Evolutionary conservation across 495 filamentous ascomycete genomes (phyloP).

Genomic region (Oidiodendron maius): DNA sequence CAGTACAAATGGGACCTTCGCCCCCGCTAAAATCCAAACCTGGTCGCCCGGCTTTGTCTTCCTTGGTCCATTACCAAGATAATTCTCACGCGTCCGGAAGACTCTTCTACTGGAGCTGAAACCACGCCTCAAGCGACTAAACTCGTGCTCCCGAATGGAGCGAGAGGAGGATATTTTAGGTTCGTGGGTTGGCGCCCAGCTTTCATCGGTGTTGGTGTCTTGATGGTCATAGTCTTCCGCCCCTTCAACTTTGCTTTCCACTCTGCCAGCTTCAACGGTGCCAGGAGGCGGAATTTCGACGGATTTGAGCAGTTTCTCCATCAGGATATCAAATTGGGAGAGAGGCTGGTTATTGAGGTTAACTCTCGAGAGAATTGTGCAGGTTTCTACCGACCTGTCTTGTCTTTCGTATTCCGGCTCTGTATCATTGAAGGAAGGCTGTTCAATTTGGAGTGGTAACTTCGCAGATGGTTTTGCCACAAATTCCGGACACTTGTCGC

Average conservation of each 20-base stretch:
- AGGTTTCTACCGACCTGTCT: not conserved
- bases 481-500: too few relatives aligned
- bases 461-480: too few relatives aligned
- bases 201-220: not conserved
- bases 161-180: too few relatives aligned
- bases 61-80: too few relatives aligned
- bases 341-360: not conserved
- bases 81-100: too few relatives aligned
- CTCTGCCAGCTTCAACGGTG: not conserved
- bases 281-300: not conserved
- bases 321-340: slow-evolving; percentile 2
- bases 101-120: too few relatives aligned
- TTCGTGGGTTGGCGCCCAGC: not conserved
- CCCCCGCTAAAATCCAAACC: too few relatives aligned
- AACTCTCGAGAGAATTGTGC: not conserved
- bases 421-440: slow-evolving; percentile 3
- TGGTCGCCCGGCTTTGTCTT: too few relatives aligned
- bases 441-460: slow-evolving; percentile 6
- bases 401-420: slow-evolving; percentile 2
- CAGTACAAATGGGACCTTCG: too few relatives aligned
- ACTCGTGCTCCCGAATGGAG: too few relatives aligned
- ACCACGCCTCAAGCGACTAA: too few relatives aligned
- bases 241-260: slow-evolving; percentile 1
- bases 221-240: not conserved
- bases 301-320: slow-evolving; percentile 2